Conservation (phyloP, 345 rosid species). For the Barbarea vulgaris region DNA sequence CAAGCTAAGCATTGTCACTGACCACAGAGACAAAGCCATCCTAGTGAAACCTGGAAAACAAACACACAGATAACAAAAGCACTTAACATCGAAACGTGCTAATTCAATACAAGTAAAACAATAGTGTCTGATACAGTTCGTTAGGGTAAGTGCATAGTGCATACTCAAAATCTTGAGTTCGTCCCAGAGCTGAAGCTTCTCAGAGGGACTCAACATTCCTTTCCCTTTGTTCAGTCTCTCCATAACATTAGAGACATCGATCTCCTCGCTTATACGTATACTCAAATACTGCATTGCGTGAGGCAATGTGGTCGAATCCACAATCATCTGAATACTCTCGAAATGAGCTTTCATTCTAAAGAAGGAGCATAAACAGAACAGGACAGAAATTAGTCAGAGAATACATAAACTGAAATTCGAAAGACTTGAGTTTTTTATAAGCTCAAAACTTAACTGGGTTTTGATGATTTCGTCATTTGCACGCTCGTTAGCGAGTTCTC, state of each 20-base stretch:
- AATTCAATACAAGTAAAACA: background rate
- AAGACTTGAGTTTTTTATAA: background rate
- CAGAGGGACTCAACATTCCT: slow-evolving; percentile 58
- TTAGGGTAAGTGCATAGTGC: slow-evolving; percentile 2
- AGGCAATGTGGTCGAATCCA: slow-evolving; percentile 77
- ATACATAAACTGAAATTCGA: background rate
- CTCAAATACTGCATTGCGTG: slow-evolving; percentile 66
- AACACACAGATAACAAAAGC: slow-evolving; percentile 9
- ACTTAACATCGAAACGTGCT: background rate
- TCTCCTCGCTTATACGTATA: slow-evolving; percentile 58
- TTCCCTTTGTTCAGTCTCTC: slow-evolving; percentile 72
- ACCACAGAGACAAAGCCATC: slow-evolving; percentile 75
- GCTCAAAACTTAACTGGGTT: slow-evolving; percentile 68
- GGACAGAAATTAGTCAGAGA: background rate
- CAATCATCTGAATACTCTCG: slow-evolving; percentile 78
- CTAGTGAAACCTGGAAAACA: slow-evolving; percentile 78
- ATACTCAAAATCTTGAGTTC: slow-evolving; percentile 78
- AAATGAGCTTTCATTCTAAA: slow-evolving; percentile 80
- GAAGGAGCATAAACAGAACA: background rate
- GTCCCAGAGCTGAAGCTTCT: slow-evolving; percentile 85
- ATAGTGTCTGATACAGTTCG: background rate
- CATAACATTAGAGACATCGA: slow-evolving; percentile 65
- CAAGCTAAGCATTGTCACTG: slow-evolving; percentile 73
- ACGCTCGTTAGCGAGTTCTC: slow-evolving; percentile 51
- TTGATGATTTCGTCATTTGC: slow-evolving; percentile 70